phyloP scores from a whole-genome alignment of 169 alveolate species.

The Cryptosporidium parvum region DNA sequence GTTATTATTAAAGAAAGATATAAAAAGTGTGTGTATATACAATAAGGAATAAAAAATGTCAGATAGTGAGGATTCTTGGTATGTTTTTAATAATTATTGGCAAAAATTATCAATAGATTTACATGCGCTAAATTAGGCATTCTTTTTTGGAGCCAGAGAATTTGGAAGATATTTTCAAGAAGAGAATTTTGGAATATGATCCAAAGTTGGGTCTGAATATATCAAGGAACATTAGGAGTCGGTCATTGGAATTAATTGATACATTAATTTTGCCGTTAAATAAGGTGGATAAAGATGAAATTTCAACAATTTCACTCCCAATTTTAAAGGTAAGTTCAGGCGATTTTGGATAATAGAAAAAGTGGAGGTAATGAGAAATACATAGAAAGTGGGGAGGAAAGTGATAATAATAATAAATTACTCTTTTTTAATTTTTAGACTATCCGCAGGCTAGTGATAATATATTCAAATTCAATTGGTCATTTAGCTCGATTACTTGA shows the following conservation, averaged over 20 bases:
- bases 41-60: background rate
- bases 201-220: conserved; percentile 28
- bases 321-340: conserved; percentile 14
- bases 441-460: conserved; percentile 8
- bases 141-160: conserved; percentile 37
- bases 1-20: background rate
- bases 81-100: background rate
- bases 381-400: too few relatives aligned
- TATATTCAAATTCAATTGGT: background rate
- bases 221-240: conserved; percentile 15
- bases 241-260: conserved; percentile 60
- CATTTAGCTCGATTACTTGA: background rate
- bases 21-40: background rate
- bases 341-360: background rate
- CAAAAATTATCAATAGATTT: too few relatives aligned
- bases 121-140: conserved; percentile 21
- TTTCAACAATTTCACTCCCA: conserved; percentile 14
- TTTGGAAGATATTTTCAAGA: conserved; percentile 18
- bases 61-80: conserved; percentile 70
- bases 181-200: conserved; percentile 13
- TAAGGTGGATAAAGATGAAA: conserved; percentile 3
- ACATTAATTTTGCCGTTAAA: conserved; percentile 25
- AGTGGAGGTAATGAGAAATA: background rate
- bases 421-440: conserved; percentile 6
- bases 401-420: background rate